A percentile compares a stretch with the other conserved stretches of the same genome.
Evolutionary conservation across 2,329 filamentous ascomycete species (phyloP).

Genomic region (Claviceps monticola): DNA sequence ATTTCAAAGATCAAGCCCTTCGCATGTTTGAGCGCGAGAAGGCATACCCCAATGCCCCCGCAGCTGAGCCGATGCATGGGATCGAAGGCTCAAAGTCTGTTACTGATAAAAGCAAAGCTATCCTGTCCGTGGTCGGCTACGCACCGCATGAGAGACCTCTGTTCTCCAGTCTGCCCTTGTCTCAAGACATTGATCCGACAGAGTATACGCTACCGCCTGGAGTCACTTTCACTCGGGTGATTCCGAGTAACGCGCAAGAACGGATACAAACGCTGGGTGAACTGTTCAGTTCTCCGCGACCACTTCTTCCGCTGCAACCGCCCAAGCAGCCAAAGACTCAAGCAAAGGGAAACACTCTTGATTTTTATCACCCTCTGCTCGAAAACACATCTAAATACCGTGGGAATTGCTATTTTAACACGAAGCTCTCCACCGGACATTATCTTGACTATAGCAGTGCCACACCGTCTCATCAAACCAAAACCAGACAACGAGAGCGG

Average conservation of each 20-base stretch:
- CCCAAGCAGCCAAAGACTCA: slow-evolving; percentile 59
- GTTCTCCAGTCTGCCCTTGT: slow-evolving; percentile 62
- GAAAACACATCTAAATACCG: slow-evolving; percentile 41
- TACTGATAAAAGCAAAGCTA: slow-evolving; percentile 33
- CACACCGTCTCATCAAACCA: slow-evolving; percentile 37
- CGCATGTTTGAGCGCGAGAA: slow-evolving; percentile 49
- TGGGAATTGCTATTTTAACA: slow-evolving; percentile 49
- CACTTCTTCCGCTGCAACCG: slow-evolving; percentile 50
- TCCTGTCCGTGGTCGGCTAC: slow-evolving; percentile 66
- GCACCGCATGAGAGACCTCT: slow-evolving; percentile 62
- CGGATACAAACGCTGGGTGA: slow-evolving; percentile 56
- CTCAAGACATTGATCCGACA: slow-evolving; percentile 17
- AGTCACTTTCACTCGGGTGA: slow-evolving; percentile 35
- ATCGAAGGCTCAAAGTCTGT: slow-evolving; percentile 25
- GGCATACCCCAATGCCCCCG: slow-evolving; percentile 29
- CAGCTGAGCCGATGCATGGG: slow-evolving; percentile 23
- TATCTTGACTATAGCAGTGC: slow-evolving; percentile 60
- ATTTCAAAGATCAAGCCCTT: slow-evolving; percentile 50
- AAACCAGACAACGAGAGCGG: slow-evolving; percentile 56
- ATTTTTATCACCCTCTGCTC: slow-evolving; percentile 40
- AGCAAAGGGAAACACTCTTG: slow-evolving; percentile 45
- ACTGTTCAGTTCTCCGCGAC: slow-evolving; percentile 54
- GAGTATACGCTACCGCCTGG: slow-evolving; percentile 55
- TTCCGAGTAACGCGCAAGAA: slow-evolving; percentile 24
- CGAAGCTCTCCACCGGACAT: slow-evolving; percentile 50